phyloP scores from a whole-genome alignment of 2,329 filamentous ascomycete genomes.

The Aspergillus neotritici region DNA sequence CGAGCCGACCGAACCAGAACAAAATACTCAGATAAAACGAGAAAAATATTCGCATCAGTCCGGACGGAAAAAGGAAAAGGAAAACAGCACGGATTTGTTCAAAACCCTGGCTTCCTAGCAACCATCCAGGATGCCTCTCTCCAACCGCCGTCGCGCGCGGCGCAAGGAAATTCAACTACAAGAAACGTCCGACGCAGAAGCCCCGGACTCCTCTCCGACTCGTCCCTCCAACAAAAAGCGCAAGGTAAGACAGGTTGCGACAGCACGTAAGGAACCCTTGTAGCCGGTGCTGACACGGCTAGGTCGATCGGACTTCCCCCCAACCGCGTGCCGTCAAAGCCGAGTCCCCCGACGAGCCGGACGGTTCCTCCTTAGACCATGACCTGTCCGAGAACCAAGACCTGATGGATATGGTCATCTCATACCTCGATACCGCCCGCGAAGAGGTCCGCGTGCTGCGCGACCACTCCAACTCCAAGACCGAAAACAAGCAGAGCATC shows the following conservation, averaged over 20 bases:
- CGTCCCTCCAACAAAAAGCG: constrained; percentile 45
- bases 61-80: too few species aligned
- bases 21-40: neutral
- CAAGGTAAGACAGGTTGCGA: constrained; percentile 33
- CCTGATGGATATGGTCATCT: constrained; percentile 44
- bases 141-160: constrained; percentile 41
- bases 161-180: constrained; percentile 43
- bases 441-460: constrained; percentile 41
- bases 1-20: neutral
- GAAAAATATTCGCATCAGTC: too few species aligned
- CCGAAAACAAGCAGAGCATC: constrained; percentile 43
- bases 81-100: too few species aligned
- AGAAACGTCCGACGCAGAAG: constrained; percentile 42
- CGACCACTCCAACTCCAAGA: constrained; percentile 43
- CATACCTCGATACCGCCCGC: constrained; percentile 39
- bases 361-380: constrained; percentile 39
- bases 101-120: too few species aligned
- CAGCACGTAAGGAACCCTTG: too few species aligned
- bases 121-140: constrained; percentile 33
- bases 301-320: constrained; percentile 34
- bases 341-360: constrained; percentile 38
- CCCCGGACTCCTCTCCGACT: constrained; percentile 44
- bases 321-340: constrained; percentile 29
- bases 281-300: constrained; percentile 5
- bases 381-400: constrained; percentile 40